phyloP scores from a whole-genome alignment of 2,329 filamentous ascomycete species.

The Aquanectria penicillioides region DNA sequence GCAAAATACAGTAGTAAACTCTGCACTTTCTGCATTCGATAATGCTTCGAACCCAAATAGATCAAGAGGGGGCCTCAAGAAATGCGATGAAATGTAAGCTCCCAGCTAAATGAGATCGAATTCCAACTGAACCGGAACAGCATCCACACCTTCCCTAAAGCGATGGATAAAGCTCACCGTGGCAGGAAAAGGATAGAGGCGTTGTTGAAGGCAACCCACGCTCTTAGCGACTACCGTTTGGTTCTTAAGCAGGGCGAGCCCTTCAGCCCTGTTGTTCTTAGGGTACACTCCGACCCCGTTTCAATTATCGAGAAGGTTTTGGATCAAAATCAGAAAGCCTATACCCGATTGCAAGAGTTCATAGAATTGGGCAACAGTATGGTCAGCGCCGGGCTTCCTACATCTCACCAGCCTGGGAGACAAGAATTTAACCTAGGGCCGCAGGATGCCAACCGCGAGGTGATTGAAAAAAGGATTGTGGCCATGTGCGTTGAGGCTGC shows the following conservation, averaged over 20 bases:
- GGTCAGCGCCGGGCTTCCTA: constrained; percentile 64
- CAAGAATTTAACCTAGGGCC: constrained; percentile 29
- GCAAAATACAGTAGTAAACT: constrained; percentile 68
- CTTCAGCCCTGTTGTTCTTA: constrained; percentile 80
- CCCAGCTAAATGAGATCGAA: too few species aligned
- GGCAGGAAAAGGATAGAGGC: constrained; percentile 67
- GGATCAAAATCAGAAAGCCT: constrained; percentile 78
- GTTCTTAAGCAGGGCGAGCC: constrained; percentile 83
- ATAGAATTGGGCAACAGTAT: constrained; percentile 75
- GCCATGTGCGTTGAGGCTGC: constrained; percentile 85
- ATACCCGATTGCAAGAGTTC: constrained; percentile 79
- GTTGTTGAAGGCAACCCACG: constrained; percentile 77
- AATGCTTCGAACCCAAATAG: constrained; percentile 85
- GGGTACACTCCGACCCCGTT: constrained; percentile 80
- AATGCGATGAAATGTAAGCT: constrained; percentile 77
- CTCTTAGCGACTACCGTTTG: constrained; percentile 79
- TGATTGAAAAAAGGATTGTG: constrained; percentile 73
- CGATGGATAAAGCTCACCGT: constrained; percentile 62
- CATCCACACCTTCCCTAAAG: constrained; percentile 70
- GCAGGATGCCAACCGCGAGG: constrained; percentile 43
- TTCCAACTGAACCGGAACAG: constrained; percentile 51
- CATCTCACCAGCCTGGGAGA: constrained; percentile 21
- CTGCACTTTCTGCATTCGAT: constrained; percentile 78
- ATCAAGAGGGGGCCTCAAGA: constrained; percentile 79
- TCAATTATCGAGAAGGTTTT: constrained; percentile 78